Base-by-base conservation (phyloP, 257 asterid species). In the Petunia axillaris region DNA sequence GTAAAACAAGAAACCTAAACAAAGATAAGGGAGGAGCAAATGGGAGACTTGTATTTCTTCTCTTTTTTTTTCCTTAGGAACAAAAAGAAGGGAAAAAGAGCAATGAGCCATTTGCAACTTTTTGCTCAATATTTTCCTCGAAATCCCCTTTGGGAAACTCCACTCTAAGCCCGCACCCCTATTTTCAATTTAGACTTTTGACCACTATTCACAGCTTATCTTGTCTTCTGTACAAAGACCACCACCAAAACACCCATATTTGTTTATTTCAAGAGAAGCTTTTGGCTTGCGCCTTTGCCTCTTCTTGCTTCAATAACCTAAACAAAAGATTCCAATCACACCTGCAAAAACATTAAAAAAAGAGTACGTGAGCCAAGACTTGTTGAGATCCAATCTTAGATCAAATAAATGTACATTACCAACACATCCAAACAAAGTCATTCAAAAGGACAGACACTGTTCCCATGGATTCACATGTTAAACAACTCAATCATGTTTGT, bases 91-190 rank as follows among this genome's bases (percentile, higher is more conserved):
- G 40, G 52, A 35, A 76, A 37, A 43, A 64, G 52, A 50, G 70
- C 84, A 71, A 84, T 71, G 85, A 82, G 83, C 84, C 82, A 58
- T 67, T 80, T 79, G 83, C 88, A 46, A 77, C 87, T 84, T 84
- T 37, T 81, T 84, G 87, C 81, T n/a, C 77, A 14, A 5, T 5
- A 1, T 71, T 70, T 50, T 8, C 70, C 66, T 68, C 9, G 15
- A 48, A 25, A 6, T 77, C 5, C 80, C 53, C 71, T 48, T 50
- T 3, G 58, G 77, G 63, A 37, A 46, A 83, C 89, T 89, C 89
- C 92, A 71, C 89, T 74, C 84, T 87, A 83, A 85, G 84, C 88
- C 79, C 84, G 37, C 78, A 38, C 81, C 52, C 68, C 66, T 16
- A 48, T 66, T 36, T 64, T 39, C 7, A 13, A 44, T 58, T 37